phyloP scores from a whole-genome alignment of 2,329 filamentous ascomycete genomes.

The Dactylellina parvicollis region DNA sequence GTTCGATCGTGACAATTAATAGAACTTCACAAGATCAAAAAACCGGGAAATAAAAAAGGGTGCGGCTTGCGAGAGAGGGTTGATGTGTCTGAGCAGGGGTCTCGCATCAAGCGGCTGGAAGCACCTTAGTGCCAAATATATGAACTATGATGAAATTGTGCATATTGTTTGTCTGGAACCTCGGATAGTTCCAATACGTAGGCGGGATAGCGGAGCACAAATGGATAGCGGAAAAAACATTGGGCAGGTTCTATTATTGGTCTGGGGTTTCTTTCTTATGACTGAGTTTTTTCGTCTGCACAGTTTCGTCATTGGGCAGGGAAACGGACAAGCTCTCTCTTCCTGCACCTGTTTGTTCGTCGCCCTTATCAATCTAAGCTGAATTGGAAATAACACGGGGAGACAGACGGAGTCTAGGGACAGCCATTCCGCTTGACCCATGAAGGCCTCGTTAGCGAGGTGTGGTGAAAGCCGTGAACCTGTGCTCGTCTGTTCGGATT shows the following conservation, averaged over 20 bases:
- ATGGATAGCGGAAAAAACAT: constrained; percentile 1
- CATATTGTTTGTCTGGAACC: constrained; percentile 3
- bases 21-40: constrained; percentile 37
- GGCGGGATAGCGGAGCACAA: constrained; percentile 19
- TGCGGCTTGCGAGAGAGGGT: constrained; percentile 31
- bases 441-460: constrained; percentile 32
- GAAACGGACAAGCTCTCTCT: neutral
- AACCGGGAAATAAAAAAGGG: constrained; percentile 33
- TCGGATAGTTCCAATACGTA: neutral
- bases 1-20: constrained; percentile 42
- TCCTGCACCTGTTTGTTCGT: constrained; percentile 24
- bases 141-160: constrained; percentile 49
- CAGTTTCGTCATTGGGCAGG: constrained; percentile 45
- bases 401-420: neutral
- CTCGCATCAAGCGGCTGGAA: constrained; percentile 26
- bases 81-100: constrained; percentile 38
- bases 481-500: no score
- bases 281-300: constrained; percentile 22
- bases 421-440: constrained; percentile 26
- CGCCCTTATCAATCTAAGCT: constrained; percentile 7
- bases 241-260: constrained; percentile 23
- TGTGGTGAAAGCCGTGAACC: constrained; percentile 4
- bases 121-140: constrained; percentile 49
- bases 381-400: constrained; percentile 1
- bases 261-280: constrained; percentile 1